Evolutionary conservation across 2,329 filamentous ascomycete species (phyloP).

Genomic region (Aureobasidium sp.): DNA sequence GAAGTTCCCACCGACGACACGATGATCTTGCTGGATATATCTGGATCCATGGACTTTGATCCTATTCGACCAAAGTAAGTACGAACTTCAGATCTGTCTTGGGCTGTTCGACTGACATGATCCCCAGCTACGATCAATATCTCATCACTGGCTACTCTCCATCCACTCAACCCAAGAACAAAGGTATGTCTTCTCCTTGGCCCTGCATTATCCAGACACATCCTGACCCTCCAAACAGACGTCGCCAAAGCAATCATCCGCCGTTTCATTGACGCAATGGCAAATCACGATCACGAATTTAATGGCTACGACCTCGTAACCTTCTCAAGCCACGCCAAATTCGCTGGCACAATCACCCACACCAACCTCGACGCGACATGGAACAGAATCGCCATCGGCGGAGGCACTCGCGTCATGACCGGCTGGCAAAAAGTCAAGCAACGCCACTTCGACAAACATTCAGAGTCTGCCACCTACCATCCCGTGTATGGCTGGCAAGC

Average conservation of each 20-base stretch:
- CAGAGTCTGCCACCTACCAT: conserved; percentile 34
- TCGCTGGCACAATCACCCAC: conserved; percentile 34
- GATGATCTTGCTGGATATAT: conserved; percentile 41
- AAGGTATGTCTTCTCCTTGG: conserved; percentile 21
- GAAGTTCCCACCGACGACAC: conserved; percentile 35
- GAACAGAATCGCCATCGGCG: conserved; percentile 31
- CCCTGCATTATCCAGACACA: not conserved
- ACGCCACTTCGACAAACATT: conserved; percentile 40
- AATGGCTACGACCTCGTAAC: conserved; percentile 37
- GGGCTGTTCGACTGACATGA: not conserved
- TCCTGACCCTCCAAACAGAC: conserved; percentile 21
- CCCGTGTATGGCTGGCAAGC: conserved; percentile 44
- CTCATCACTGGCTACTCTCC: conserved; percentile 32
- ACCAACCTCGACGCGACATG: conserved; percentile 30
- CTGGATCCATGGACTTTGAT: conserved; percentile 39
- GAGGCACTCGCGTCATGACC: conserved; percentile 40
- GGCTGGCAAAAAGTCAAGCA: conserved; percentile 43
- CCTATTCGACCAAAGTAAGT: conserved; percentile 28
- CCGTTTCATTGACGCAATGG: conserved; percentile 38
- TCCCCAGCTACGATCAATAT: conserved; percentile 32
- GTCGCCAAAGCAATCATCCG: conserved; percentile 37
- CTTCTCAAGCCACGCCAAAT: conserved; percentile 31
- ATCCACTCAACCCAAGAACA: conserved; percentile 39
- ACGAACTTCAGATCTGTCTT: too few relatives aligned
- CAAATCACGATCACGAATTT: conserved; percentile 34